Conservation (phyloP, 1,139 yeast genomes). For the Petasospora fabianii region DNA sequence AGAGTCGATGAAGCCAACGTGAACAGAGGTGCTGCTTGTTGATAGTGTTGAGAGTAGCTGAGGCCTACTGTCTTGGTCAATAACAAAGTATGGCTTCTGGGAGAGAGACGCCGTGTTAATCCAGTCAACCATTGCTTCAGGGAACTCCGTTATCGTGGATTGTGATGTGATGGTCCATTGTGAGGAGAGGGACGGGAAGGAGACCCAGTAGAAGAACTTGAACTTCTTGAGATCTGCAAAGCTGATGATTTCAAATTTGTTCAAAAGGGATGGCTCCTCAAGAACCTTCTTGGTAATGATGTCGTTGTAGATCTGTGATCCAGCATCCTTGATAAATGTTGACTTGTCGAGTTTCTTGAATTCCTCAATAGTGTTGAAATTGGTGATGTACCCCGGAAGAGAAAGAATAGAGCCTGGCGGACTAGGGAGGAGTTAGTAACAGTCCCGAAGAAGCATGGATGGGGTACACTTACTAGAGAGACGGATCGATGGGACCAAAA, state of each 20-base stretch:
- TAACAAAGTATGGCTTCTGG: conserved; percentile 24
- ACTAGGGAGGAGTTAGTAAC: conserved; percentile 9
- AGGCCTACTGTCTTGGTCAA: conserved; percentile 20
- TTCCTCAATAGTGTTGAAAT: conserved; percentile 82
- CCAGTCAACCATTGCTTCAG: conserved; percentile 19
- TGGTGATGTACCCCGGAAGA: conserved; percentile 43
- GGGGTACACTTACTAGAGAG: conserved; percentile 13
- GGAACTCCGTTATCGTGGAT: conserved; percentile 5
- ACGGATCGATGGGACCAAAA: conserved; percentile 21
- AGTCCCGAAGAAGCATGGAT: background rate
- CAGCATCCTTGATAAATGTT: conserved; percentile 49
- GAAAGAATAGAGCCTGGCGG: conserved; percentile 26
- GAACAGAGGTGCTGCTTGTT: background rate
- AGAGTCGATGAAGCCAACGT: conserved; percentile 60
- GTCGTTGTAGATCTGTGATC: conserved; percentile 27
- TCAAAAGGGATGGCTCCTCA: conserved; percentile 37
- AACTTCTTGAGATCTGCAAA: conserved; percentile 89
- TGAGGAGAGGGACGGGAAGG: conserved; percentile 62
- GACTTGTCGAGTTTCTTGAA: conserved; percentile 68
- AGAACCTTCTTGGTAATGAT: conserved; percentile 35
- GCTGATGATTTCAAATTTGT: conserved; percentile 56
- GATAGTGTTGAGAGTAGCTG: conserved; percentile 16
- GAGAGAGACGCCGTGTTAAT: conserved; percentile 9
- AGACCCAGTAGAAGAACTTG: conserved; percentile 86
- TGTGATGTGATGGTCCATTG: conserved; percentile 35